Percentiles rank a stretch among this genome's conserved stretches.
Conservation (phyloP, 2,329 filamentous ascomycete species). For the Incumbomyces lentus region DNA sequence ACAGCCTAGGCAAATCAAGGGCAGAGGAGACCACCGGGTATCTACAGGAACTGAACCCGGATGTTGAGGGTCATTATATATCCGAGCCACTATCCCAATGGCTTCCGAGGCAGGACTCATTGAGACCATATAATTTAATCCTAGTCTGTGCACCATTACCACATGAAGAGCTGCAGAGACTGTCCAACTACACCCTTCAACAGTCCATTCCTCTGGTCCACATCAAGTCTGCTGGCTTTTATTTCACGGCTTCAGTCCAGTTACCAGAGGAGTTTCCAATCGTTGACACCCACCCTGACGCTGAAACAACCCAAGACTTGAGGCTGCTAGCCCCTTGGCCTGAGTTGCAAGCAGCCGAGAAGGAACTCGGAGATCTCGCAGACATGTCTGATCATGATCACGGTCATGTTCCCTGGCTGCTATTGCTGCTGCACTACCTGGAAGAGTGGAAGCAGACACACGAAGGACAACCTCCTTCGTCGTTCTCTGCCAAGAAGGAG, state of each 20-base stretch:
- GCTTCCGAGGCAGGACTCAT: conserved; percentile 29
- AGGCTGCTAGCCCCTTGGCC: conserved; percentile 78
- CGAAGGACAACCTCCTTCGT: conserved; percentile 56
- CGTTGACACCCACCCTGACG: conserved; percentile 89
- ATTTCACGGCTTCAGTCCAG: conserved; percentile 73
- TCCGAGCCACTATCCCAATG: conserved; percentile 32
- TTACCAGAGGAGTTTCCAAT: conserved; percentile 76
- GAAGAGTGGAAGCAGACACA: conserved; percentile 67
- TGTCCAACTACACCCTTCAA: conserved; percentile 42
- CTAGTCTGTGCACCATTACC: conserved; percentile 51
- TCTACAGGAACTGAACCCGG: conserved; percentile 81
- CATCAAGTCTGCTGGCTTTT: conserved; percentile 84
- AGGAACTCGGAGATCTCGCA: conserved; percentile 57
- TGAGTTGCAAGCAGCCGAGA: conserved; percentile 59
- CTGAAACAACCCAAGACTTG: conserved; percentile 73
- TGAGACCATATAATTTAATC: conserved; percentile 47
- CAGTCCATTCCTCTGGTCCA: conserved; percentile 65
- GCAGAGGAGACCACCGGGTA: conserved; percentile 68
- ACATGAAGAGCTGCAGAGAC: conserved; percentile 38
- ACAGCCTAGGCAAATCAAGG: conserved; percentile 63
- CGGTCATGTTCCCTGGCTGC: conserved; percentile 80
- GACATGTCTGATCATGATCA: conserved; percentile 67
- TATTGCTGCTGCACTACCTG: conserved; percentile 72
- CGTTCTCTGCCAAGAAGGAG: conserved; percentile 74
- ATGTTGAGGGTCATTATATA: conserved; percentile 67